A percentile compares a stretch with the other conserved stretches of the same genome.
Conservation (phyloP, 768 basidiomycete species). For the Russula ochroleuca region DNA sequence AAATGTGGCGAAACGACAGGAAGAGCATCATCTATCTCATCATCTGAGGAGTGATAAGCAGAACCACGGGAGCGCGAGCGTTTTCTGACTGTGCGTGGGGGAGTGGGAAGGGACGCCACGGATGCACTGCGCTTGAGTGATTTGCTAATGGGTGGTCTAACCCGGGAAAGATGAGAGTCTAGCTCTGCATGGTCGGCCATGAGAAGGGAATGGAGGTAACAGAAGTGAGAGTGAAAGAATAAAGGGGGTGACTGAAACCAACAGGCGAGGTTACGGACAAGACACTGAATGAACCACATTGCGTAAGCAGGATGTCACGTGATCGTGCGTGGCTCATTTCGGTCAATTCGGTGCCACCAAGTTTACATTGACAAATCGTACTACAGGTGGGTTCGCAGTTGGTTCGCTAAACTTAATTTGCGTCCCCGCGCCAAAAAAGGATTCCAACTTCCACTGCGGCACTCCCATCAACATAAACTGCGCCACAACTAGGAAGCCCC, state of each 20-base stretch:
- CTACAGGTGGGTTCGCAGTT: background rate
- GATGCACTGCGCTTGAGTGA: constrained; percentile 28
- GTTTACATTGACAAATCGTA: background rate
- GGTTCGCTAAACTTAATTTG: background rate
- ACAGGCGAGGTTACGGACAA: background rate
- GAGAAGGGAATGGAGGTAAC: constrained; percentile 8
- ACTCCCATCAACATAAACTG: constrained; percentile 29
- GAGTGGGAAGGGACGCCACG: constrained; percentile 27
- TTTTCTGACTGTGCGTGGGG: constrained; percentile 26
- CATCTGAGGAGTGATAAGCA: constrained; percentile 24
- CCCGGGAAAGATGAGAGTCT: constrained; percentile 6
- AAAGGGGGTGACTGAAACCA: constrained; percentile 14
- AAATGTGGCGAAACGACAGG: constrained; percentile 24
- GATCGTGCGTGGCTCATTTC: background rate
- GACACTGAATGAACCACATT: constrained; percentile 6
- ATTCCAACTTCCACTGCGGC: constrained; percentile 4
- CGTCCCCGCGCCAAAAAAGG: constrained; percentile 9
- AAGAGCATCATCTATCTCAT: constrained; percentile 22
- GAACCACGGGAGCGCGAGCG: constrained; percentile 28
- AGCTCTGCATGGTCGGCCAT: constrained; percentile 19
- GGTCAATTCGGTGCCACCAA: too few species aligned
- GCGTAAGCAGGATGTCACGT: constrained; percentile 9
- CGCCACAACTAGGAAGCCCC: constrained; percentile 32
- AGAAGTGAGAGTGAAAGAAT: background rate
- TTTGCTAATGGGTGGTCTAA: constrained; percentile 11